Percentiles rank a stretch among this genome's conserved stretches.
phyloP scores from a whole-genome alignment of 2,329 filamentous ascomycete species.

The Remersonia thermophila region DNA sequence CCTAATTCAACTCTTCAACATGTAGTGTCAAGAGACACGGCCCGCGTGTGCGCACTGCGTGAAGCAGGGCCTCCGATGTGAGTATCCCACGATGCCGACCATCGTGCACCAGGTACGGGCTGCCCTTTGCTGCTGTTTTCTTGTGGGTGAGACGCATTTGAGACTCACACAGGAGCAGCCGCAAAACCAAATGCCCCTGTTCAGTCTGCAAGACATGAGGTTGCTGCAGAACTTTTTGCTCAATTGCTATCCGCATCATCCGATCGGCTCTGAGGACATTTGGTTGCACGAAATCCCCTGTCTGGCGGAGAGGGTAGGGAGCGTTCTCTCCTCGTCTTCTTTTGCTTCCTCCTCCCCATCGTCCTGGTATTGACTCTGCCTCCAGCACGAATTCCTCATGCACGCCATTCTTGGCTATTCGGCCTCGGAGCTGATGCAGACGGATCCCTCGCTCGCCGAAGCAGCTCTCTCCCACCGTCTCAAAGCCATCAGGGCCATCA shows the following conservation, averaged over 20 bases:
- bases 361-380: conserved; percentile 10
- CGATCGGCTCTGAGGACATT: conserved; percentile 50
- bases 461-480: conserved; percentile 53
- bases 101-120: conserved; percentile 36
- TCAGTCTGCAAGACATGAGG: conserved; percentile 52
- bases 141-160: conserved; percentile 1
- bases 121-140: too few relatives aligned
- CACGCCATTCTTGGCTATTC: conserved; percentile 57
- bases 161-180: conserved; percentile 27
- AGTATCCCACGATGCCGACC: conserved; percentile 43
- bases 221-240: conserved; percentile 56
- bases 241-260: conserved; percentile 50
- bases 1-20: too few relatives aligned
- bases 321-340: too few relatives aligned
- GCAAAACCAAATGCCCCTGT: conserved; percentile 44
- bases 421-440: conserved; percentile 49
- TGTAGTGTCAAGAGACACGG: conserved; percentile 51
- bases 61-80: conserved; percentile 50
- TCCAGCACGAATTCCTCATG: conserved; percentile 53
- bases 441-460: conserved; percentile 38
- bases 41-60: conserved; percentile 51
- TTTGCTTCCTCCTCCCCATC: too few relatives aligned
- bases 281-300: conserved; percentile 58
- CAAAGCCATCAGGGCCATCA: conserved; percentile 51
- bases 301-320: conserved; percentile 53